phyloP scores from a whole-genome alignment of 2,329 filamentous ascomycete genomes.

The Ophiosphaerella korrae region DNA sequence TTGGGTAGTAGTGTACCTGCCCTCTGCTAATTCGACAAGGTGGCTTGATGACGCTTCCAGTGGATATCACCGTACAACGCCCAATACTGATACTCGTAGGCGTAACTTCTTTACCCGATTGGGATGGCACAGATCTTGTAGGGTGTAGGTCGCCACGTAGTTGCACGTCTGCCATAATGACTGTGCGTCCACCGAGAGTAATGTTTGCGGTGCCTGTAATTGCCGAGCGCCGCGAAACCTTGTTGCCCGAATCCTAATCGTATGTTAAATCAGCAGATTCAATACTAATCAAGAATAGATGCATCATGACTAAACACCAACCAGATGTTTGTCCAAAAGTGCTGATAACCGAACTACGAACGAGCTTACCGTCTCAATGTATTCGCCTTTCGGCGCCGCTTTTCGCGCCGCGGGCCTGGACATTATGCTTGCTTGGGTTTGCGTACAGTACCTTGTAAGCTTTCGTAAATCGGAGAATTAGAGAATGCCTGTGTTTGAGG shows the following conservation, averaged over 20 bases:
- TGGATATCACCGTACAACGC: constrained; percentile 86
- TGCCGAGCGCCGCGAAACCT: constrained; percentile 88
- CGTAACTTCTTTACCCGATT: constrained; percentile 39
- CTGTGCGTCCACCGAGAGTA: constrained; percentile 90
- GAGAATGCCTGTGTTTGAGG: neutral
- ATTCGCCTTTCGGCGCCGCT: constrained; percentile 77
- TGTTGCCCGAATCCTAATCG: constrained; percentile 90
- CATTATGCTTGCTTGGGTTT: constrained; percentile 30
- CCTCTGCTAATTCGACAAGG: constrained; percentile 83
- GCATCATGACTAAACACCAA: too few species aligned
- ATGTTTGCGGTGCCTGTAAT: constrained; percentile 97
- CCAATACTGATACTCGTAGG: constrained; percentile 78
- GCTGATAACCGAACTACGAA: neutral
- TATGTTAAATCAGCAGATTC: neutral
- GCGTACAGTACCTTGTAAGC: too few species aligned
- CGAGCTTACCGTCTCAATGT: constrained; percentile 82
- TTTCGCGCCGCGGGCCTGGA: constrained; percentile 58
- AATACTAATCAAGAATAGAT: neutral
- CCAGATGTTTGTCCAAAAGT: neutral
- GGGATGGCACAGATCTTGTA: constrained; percentile 43
- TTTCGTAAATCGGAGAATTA: too few species aligned
- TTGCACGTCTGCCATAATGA: constrained; percentile 93
- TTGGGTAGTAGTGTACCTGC: constrained; percentile 76
- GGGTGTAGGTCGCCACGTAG: constrained; percentile 82
- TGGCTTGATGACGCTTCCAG: constrained; percentile 77